Percentiles rank a stretch among this genome's conserved stretches.
Conservation (phyloP, 441 rosid genomes). For the Arabidopsis lyrata region DNA sequence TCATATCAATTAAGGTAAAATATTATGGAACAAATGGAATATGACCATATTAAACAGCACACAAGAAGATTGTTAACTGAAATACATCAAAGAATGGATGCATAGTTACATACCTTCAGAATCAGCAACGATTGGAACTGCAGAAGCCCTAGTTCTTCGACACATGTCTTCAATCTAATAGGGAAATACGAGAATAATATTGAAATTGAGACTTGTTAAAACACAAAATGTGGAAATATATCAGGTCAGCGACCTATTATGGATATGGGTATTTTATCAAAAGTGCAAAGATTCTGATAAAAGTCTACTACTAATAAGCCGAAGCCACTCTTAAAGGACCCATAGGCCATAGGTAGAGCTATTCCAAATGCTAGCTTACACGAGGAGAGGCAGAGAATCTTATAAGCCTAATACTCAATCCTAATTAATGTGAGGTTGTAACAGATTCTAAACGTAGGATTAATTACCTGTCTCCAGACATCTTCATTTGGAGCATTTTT, state of each 20-base stretch:
- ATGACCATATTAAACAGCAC: conserved; percentile 14
- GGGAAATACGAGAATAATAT: conserved; percentile 26
- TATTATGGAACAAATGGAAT: not conserved
- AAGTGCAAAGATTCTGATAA: not conserved
- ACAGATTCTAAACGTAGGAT: conserved; percentile 25
- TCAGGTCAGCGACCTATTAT: not conserved
- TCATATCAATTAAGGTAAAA: conserved; percentile 4
- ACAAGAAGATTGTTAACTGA: not conserved
- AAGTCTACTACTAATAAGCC: conserved; percentile 18
- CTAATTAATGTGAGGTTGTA: conserved; percentile 5
- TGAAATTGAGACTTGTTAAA: conserved; percentile 25
- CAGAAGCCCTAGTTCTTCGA: conserved; percentile 71
- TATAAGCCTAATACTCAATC: conserved; percentile 3
- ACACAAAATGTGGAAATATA: conserved; percentile 8
- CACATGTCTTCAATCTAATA: conserved; percentile 92
- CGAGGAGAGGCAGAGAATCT: conserved; percentile 6
- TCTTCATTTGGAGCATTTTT: conserved; percentile 99
- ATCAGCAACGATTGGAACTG: conserved; percentile 90
- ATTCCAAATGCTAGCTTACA: conserved; percentile 21
- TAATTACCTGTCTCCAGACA: conserved; percentile 94
- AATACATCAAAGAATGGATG: conserved; percentile 23
- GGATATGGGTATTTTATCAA: no score
- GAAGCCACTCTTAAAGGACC: no score
- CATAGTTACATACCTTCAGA: conserved; percentile 75
- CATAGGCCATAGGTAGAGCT: conserved; percentile 7